Percentiles rank a stretch among this genome's conserved stretches.
phyloP scores from a whole-genome alignment of 2,329 filamentous ascomycete genomes.

The Claviceps sp. region DNA sequence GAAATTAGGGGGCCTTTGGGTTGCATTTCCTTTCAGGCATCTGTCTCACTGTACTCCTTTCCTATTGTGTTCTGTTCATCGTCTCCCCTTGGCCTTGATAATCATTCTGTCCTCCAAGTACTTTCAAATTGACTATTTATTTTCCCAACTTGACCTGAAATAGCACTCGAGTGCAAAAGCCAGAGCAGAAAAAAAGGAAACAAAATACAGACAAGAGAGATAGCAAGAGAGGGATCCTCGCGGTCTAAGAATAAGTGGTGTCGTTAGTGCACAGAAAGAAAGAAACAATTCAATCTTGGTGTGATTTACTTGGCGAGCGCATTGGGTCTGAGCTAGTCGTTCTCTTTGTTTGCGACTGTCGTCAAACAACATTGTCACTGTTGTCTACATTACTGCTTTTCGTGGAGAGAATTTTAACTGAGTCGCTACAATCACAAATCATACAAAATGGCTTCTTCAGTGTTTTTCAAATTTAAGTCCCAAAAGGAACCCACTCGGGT shows the following conservation, averaged over 20 bases:
- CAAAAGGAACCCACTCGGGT: conserved; percentile 91
- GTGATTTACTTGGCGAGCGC: conserved; percentile 2
- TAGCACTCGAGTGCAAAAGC: conserved; percentile 23
- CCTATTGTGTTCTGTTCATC: conserved; percentile 16
- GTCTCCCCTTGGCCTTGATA: conserved; percentile 19
- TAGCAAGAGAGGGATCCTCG: neutral
- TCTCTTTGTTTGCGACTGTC: conserved; percentile 5
- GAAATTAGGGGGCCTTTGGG: conserved; percentile 25
- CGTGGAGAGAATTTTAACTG: conserved; percentile 12
- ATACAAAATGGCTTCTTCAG: conserved; percentile 74
- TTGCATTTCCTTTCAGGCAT: conserved; percentile 18
- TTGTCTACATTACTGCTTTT: conserved; percentile 10
- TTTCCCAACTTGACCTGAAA: conserved; percentile 22
- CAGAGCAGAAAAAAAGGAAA: conserved; percentile 15
- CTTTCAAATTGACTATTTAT: conserved; percentile 42
- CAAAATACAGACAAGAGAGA: conserved; percentile 9
- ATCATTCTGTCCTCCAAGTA: conserved; percentile 23
- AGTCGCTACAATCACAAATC: conserved; percentile 11
- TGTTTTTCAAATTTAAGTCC: conserved; percentile 99
- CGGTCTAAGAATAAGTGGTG: conserved; percentile 3
- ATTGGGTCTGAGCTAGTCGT: neutral
- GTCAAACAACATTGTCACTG: conserved; percentile 4
- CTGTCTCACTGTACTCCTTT: conserved; percentile 27
- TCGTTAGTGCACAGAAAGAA: conserved; percentile 6
- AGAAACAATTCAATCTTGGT: conserved; percentile 5